phyloP scores from a whole-genome alignment of 495 filamentous ascomycete species.

The Collariella sp. region DNA sequence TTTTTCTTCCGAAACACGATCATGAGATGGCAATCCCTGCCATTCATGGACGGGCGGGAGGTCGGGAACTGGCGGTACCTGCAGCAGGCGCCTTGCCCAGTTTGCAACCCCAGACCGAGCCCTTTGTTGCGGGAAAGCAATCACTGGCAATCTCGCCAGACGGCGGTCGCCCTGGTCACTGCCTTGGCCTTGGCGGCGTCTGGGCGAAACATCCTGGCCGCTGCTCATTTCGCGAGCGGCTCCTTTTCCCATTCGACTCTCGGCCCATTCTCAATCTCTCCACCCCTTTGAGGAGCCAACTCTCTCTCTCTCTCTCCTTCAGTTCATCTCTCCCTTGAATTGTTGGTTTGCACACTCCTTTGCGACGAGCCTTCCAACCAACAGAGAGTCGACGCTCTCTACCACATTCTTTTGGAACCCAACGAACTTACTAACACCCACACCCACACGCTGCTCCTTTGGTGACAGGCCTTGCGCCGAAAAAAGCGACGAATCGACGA shows the following conservation, averaged over 20 bases:
- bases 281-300: conserved; percentile 17
- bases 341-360: conserved; percentile 18
- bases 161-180: conserved; percentile 11
- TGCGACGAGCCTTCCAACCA: conserved; percentile 32
- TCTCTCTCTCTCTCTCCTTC: conserved; percentile 15
- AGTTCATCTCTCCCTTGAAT: conserved; percentile 26
- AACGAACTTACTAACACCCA: neutral
- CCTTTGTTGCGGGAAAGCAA: conserved; percentile 2
- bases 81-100: conserved; percentile 17
- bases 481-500: neutral
- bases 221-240: conserved; percentile 32
- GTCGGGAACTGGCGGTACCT: no score
- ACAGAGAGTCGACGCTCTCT: conserved; percentile 48
- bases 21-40: conserved; percentile 4
- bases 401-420: conserved; percentile 51
- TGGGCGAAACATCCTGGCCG: conserved; percentile 23
- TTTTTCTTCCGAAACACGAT: neutral
- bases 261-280: conserved; percentile 21
- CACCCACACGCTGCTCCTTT: no score
- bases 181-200: conserved; percentile 11
- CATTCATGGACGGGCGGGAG: neutral
- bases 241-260: conserved; percentile 25
- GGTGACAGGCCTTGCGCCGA: neutral
- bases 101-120: conserved; percentile 7
- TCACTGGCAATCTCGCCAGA: conserved; percentile 34